Conservation (phyloP, 2,329 filamentous ascomycete species). For the Aspergillus quadricinctus region DNA sequence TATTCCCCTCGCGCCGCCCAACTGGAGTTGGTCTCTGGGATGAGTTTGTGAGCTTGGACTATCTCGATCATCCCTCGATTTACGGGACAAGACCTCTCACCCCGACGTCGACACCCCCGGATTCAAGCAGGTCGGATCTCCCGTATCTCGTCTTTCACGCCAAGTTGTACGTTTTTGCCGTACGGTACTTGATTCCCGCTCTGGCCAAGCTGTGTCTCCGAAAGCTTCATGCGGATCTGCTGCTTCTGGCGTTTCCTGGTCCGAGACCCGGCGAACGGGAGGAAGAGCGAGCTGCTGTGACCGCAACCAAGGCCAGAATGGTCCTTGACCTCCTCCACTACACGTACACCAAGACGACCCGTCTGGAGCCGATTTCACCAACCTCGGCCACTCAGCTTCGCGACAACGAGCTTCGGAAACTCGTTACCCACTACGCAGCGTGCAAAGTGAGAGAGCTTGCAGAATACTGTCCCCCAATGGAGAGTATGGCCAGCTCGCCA, state of each 20-base stretch:
- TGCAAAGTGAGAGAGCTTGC: slow-evolving; percentile 38
- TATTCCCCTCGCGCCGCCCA: slow-evolving; percentile 24
- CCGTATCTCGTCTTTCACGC: slow-evolving; percentile 41
- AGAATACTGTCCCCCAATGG: slow-evolving; percentile 27
- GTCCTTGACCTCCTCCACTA: slow-evolving; percentile 37
- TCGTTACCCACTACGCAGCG: slow-evolving; percentile 38
- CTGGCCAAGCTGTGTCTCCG: slow-evolving; percentile 38
- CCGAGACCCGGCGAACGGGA: slow-evolving; percentile 12
- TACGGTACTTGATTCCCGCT: slow-evolving; percentile 37
- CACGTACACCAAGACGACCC: slow-evolving; percentile 37
- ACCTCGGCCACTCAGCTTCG: slow-evolving; percentile 33
- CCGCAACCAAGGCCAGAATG: slow-evolving; percentile 29
- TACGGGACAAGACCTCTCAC: slow-evolving; percentile 6
- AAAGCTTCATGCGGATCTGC: slow-evolving; percentile 36
- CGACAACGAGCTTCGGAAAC: slow-evolving; percentile 38
- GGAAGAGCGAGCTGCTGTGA: slow-evolving; percentile 18
- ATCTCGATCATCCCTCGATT: slow-evolving; percentile 23
- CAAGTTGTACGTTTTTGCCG: slow-evolving; percentile 43
- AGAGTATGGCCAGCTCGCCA: slow-evolving; percentile 21
- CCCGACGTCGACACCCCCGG: slow-evolving; percentile 6
- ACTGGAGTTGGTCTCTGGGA: slow-evolving; percentile 36
- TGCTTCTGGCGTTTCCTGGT: slow-evolving; percentile 26
- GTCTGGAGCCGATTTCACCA: slow-evolving; percentile 36
- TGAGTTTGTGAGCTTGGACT: slow-evolving; percentile 34
- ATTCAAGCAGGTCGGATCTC: slow-evolving; percentile 17